Evolutionary conservation across 176 grass and related monocot genomes (phyloP), one percentile per base, ranked within the genome.

Genomic region (Triticum timopheevii): DNA sequence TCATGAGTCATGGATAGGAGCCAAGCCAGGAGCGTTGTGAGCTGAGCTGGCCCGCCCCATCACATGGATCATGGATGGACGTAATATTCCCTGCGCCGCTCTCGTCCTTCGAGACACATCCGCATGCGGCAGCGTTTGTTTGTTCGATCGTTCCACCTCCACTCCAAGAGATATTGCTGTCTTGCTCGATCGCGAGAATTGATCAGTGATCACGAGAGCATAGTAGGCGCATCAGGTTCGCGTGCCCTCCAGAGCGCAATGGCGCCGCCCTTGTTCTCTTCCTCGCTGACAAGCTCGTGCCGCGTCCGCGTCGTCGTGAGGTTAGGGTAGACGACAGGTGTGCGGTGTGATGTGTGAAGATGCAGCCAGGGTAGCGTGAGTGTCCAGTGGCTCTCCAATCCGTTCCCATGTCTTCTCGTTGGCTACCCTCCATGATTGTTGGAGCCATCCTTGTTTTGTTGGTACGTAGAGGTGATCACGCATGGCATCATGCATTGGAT

Each of bases 341-440:
- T 52, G 73, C 28, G 73, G 7, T 24, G 65, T 30, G 61, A 27
- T 34, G 61, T 49, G 17, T 31, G 44, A 31, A 84, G 74, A 90
- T 82, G 45, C 23, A 15, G 58, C 80, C 89, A 79, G 67, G 74
- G n/a, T 13, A 87, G 64, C 70, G 89, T 91, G 81, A 84, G 69
- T 80, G 44, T 16, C 80, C 85, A 84, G 74, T 76, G 71, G 80
- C 78, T 35, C 69, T 78, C 45, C 28, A 36, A 8, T 36, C 45
- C 25, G 8, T 4, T 25, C 23, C 61, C 27, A 76, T 24, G 78
- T 71, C 65, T 78, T 72, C 65, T 65, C 89, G 83, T 80, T 91
- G 85, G 85, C 80, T 20, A 33, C 61, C 66, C 66, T 91, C 89
- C 89, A 52, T 67, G 80, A 62, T 80, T 91, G 70, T 87, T 87